These are phyloP conservation scores for Glonium stellatum DNA, from an alignment of 495 filamentous ascomycete species.

Conservation along the genomic window DNA sequence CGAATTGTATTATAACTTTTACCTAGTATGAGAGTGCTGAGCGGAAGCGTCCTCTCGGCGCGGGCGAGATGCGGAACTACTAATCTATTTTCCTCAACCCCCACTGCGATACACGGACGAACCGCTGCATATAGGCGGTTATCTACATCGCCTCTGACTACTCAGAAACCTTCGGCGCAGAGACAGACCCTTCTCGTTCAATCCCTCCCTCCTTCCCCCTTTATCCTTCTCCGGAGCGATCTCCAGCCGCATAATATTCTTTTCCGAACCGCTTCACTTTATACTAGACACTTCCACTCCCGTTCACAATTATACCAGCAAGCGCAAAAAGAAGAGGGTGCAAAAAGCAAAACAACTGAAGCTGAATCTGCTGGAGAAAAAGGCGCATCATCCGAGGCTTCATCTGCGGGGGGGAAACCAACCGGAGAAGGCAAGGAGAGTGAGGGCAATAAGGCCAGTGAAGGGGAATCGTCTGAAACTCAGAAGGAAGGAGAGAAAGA, in stretches of 20 bases:
- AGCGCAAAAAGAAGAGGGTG: constrained; percentile 30
- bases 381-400: constrained; percentile 35
- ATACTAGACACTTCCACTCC: constrained; percentile 26
- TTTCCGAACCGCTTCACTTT: constrained; percentile 18
- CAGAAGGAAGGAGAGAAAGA: constrained; percentile 33
- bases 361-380: constrained; percentile 32
- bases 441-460: constrained; percentile 41
- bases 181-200: constrained; percentile 10
- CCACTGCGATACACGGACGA: constrained; percentile 41
- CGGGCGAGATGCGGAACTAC: constrained; percentile 26
- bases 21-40: constrained; percentile 33
- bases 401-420: constrained; percentile 29
- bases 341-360: constrained; percentile 40
- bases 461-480: constrained; percentile 35
- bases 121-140: constrained; percentile 55
- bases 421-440: constrained; percentile 35
- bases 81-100: constrained; percentile 17
- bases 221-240: constrained; percentile 23
- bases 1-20: neutral
- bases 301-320: constrained; percentile 23
- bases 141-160: constrained; percentile 30
- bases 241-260: constrained; percentile 33
- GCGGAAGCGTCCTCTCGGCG: constrained; percentile 20
- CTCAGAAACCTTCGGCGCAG: constrained; percentile 15
- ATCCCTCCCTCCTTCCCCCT: constrained; percentile 10